phyloP scores from a whole-genome alignment of 148 eudicot genomes.

The Persicaria maculosa region DNA sequence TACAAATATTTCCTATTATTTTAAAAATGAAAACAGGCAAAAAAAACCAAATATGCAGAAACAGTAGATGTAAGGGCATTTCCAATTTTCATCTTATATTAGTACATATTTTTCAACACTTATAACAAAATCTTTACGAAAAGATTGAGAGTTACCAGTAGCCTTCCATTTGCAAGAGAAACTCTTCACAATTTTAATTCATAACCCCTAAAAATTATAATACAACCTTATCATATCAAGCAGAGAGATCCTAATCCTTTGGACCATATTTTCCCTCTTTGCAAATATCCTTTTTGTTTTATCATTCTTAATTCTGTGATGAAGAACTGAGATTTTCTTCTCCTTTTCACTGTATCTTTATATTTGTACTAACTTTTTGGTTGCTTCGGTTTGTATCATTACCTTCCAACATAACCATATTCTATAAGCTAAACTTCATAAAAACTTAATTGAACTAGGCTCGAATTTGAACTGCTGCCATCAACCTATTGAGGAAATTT shows the following conservation, averaged over 20 bases:
- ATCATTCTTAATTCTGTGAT: background rate
- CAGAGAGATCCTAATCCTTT: background rate
- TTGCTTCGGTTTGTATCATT: background rate
- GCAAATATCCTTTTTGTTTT: background rate
- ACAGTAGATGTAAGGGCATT: too few species aligned
- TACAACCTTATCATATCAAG: background rate
- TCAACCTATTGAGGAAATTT: too few species aligned
- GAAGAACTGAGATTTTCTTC: background rate
- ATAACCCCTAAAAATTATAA: background rate
- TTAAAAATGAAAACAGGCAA: too few species aligned
- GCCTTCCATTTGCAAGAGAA: too few species aligned
- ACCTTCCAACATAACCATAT: background rate
- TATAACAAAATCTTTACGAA: too few species aligned
- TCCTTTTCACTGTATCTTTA: background rate
- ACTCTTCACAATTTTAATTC: background rate
- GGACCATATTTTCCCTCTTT: background rate
- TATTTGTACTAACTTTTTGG: conserved; percentile 5
- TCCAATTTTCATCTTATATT: too few species aligned
- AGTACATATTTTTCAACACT: too few species aligned
- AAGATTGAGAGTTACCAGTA: too few species aligned
- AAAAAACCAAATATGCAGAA: too few species aligned
- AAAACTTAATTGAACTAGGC: too few species aligned
- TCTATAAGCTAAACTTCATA: background rate
- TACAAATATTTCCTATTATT: too few species aligned
- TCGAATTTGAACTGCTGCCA: too few species aligned